Conservation (phyloP, 2,329 filamentous ascomycete species). For the Ophiostoma sp. region DNA sequence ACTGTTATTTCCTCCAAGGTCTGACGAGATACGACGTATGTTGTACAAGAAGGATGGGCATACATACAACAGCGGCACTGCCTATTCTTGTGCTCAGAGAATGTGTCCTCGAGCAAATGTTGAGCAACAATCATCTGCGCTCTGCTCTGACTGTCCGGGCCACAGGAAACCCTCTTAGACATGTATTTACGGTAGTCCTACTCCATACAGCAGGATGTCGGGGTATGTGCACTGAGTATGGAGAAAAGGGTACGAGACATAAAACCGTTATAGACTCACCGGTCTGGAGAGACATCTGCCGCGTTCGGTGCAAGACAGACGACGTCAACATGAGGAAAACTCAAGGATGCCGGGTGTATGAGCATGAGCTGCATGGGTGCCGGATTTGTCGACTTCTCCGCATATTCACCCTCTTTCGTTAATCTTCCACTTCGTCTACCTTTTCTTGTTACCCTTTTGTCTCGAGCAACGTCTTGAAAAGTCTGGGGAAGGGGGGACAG, state of each 20-base stretch:
- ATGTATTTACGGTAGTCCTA: neutral
- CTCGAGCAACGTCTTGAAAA: neutral
- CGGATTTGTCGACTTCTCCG: neutral
- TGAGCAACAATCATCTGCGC: neutral
- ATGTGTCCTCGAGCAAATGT: neutral
- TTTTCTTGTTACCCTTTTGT: neutral
- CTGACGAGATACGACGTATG: neutral
- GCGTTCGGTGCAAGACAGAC: constrained; percentile 3
- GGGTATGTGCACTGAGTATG: neutral
- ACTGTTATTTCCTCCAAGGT: neutral
- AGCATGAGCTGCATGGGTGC: neutral
- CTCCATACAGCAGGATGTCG: neutral
- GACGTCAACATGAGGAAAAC: neutral
- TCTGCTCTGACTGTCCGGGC: neutral
- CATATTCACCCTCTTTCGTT: neutral
- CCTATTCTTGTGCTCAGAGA: neutral
- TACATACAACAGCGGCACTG: neutral
- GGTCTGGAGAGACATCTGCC: neutral
- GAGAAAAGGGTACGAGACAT: neutral
- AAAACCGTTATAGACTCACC: constrained; percentile 12
- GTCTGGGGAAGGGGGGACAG: neutral
- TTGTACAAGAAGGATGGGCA: neutral
- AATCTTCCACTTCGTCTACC: neutral
- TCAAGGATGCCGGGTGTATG: neutral
- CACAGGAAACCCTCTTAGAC: neutral